phyloP scores from a whole-genome alignment of 208 protist species.

The Acanthamoeba healyi region DNA sequence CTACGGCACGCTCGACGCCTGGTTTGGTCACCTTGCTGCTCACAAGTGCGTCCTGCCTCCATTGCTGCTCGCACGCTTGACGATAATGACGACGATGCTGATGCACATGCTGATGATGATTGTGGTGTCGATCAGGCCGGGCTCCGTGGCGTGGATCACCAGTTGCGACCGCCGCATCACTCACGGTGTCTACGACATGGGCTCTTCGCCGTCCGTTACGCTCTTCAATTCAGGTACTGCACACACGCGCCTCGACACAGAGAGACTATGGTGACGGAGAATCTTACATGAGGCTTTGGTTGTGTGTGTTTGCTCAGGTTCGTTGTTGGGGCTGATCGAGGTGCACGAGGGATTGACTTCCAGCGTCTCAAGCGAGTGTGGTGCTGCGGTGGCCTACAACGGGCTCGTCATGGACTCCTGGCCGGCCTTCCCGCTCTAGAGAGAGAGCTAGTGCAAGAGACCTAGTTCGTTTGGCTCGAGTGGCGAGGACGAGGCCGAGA shows the following conservation, averaged over 20 bases:
- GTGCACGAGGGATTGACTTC: neutral
- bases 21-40: neutral
- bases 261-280: too few species aligned
- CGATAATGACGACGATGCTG: too few species aligned
- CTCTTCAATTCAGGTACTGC: constrained; percentile 11
- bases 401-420: constrained; percentile 14
- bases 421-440: neutral
- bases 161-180: constrained; percentile 31
- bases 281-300: too few species aligned
- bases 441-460: too few species aligned
- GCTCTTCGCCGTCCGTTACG: constrained; percentile 2
- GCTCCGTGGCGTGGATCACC: neutral
- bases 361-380: neutral
- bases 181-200: constrained; percentile 74
- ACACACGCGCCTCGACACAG: too few species aligned
- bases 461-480: too few species aligned
- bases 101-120: too few species aligned
- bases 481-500: neutral
- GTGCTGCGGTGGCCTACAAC: neutral
- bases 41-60: neutral
- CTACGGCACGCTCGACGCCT: constrained; percentile 66
- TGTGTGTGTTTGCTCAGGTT: too few species aligned
- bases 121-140: neutral
- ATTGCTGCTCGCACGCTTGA: neutral
- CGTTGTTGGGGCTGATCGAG: neutral